Conservation (phyloP, 2,329 filamentous ascomycete species). For the Alternaria sp. region DNA sequence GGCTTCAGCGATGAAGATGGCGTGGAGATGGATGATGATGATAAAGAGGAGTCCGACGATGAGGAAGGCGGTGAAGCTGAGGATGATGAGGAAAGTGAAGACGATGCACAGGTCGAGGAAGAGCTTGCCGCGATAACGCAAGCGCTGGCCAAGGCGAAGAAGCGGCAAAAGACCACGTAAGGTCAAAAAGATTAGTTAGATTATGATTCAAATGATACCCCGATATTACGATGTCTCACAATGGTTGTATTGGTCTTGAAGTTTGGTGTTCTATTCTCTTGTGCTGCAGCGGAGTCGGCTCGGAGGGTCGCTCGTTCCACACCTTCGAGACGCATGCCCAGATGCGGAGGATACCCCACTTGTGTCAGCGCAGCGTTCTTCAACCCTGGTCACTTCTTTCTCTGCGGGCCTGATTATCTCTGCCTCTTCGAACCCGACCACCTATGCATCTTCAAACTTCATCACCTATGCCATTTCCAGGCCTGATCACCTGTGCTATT, state of each 20-base stretch:
- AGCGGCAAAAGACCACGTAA: constrained; percentile 37
- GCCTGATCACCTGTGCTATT: too few relatives aligned
- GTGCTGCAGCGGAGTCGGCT: not conserved
- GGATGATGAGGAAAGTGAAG: constrained; percentile 32
- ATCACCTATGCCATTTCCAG: too few relatives aligned
- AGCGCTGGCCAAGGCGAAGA: constrained; percentile 45
- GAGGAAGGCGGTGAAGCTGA: constrained; percentile 26
- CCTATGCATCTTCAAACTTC: too few relatives aligned
- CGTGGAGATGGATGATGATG: constrained; percentile 28
- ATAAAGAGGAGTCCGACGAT: constrained; percentile 30
- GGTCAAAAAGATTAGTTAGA: constrained; percentile 4
- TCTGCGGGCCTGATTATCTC: too few relatives aligned
- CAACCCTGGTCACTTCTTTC: too few relatives aligned
- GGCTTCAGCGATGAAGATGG: constrained; percentile 45
- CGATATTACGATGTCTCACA: constrained; percentile 4
- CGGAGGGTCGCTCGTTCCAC: not conserved
- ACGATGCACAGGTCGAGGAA: constrained; percentile 43
- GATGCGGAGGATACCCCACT: too few relatives aligned
- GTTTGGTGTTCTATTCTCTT: not conserved
- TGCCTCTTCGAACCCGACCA: too few relatives aligned
- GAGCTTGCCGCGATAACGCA: constrained; percentile 48
- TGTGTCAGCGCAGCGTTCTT: too few relatives aligned
- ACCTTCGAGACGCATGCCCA: not conserved
- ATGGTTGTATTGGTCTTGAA: fast-evolving
- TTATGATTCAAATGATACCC: constrained; percentile 43